A percentile compares a stretch with the other conserved stretches of the same genome.
Evolutionary conservation across 108 stramenopile species (phyloP).

Genomic region (Nitzschia sp.): DNA sequence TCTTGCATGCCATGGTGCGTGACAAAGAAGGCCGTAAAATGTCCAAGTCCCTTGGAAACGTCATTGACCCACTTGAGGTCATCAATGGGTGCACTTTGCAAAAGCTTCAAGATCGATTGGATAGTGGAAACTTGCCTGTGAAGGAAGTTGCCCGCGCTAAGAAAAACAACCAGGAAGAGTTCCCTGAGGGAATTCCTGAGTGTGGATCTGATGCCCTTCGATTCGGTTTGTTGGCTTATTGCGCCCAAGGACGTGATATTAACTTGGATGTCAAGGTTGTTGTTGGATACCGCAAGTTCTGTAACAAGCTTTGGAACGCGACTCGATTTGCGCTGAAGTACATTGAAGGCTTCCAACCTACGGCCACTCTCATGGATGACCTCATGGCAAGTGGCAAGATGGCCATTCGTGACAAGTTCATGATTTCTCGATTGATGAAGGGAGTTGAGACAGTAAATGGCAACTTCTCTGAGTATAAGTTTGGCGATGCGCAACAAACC

Average conservation of each 20-base stretch:
- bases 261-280: slow-evolving; percentile 98
- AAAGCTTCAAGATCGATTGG: slow-evolving; percentile 81
- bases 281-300: slow-evolving; percentile 96
- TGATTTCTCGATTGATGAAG: slow-evolving; percentile 91
- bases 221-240: slow-evolving; percentile 97
- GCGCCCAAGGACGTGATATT: slow-evolving; percentile 96
- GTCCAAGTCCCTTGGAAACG: slow-evolving; percentile 98
- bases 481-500: slow-evolving; percentile 87
- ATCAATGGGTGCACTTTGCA: slow-evolving; percentile 92
- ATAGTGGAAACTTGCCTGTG: slow-evolving; percentile 90
- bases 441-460: slow-evolving; percentile 69
- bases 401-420: slow-evolving; percentile 84
- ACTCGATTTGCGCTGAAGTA: slow-evolving; percentile 88
- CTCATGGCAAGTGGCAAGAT: slow-evolving; percentile 81
- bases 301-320: slow-evolving; percentile 99
- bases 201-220: slow-evolving; percentile 98
- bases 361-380: slow-evolving; percentile 75
- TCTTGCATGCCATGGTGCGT: slow-evolving; percentile 99
- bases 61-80: slow-evolving; percentile 98
- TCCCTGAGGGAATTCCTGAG: slow-evolving; percentile 98
- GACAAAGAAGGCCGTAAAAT: slow-evolving; percentile 99
- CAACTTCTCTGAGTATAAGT: slow-evolving; percentile 74
- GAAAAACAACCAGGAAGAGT: slow-evolving; percentile 90
- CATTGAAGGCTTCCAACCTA: slow-evolving; percentile 87
- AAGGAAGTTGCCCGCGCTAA: slow-evolving; percentile 95